Evolutionary conservation across 495 filamentous ascomycete genomes (phyloP), one percentile per base, ranked within the genome.

Genomic region (Xylaria telfairii): DNA sequence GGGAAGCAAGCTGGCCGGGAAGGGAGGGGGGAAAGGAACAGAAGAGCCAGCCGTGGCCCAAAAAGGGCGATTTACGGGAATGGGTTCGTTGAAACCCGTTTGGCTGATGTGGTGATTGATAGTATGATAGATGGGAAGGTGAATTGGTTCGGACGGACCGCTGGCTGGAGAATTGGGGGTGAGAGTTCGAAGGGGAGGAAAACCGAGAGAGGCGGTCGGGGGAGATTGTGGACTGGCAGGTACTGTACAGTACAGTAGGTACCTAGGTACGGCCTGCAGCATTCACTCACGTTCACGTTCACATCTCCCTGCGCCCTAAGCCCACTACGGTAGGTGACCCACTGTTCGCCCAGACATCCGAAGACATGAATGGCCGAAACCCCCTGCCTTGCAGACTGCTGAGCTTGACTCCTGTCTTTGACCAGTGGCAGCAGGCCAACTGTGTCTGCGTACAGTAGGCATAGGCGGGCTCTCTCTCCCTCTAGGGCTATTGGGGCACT

Each of bases 181-280:
- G 61, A 65, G 68, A 70, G 34, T 70, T n/a, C 68, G 59, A 70
- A 70, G 61, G 67, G 61, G 61, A 70, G 61, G 68, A 70, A 70
- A 70, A 57, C 59, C 37, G 41, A 57, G 68, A 46, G 68, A 70
- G 68, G 44, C 68, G 61, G 68, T 65, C 68, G 68, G 68, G 57
- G 51, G 68, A 39, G 64, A 69, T 62, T 63, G 67, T 15, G 21
- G 21, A 21, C 37, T 57, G 62, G 42, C 19, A 34, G 17, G 15
- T n/a, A n/a, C n/a, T n/a, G n/a, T n/a, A n/a, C n/a, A n/a, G n/a
- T n/a, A n/a, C n/a, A n/a, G n/a, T 37, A 46, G 26, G 49, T 65
- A 65, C 61, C 61, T 57, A 57, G 37, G 60, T 59, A 24, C 44
- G 10, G 1, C 24, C 39, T 64, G 8, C 12, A 53, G 49, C 28